Conservation (phyloP, 1,284 basidiomycete species). For the Agaricales sp. region DNA sequence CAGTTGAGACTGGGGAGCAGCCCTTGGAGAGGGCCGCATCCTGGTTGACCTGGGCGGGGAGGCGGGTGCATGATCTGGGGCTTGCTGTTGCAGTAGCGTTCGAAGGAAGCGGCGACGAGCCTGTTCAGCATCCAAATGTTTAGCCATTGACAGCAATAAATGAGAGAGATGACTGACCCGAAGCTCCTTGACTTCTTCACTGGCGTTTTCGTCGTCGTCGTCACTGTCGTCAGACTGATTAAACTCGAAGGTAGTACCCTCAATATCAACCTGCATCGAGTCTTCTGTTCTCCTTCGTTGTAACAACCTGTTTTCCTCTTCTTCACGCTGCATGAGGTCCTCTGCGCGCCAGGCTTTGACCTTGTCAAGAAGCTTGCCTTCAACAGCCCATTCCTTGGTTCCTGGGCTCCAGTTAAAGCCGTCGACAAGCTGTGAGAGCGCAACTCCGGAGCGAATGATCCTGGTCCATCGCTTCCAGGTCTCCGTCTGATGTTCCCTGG, state of each 20-base stretch:
- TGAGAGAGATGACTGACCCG: conserved; percentile 39
- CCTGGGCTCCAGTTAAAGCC: conserved; percentile 66
- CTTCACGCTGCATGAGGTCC: conserved; percentile 50
- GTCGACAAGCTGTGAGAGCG: conserved; percentile 60
- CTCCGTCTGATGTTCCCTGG: conserved; percentile 11
- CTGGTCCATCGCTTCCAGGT: conserved; percentile 59
- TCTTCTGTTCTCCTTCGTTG: conserved; percentile 56
- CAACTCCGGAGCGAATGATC: conserved; percentile 61
- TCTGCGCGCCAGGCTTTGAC: conserved; percentile 63
- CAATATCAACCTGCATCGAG: conserved; percentile 60
- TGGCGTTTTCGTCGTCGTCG: conserved; percentile 55
- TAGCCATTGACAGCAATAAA: conserved; percentile 7
- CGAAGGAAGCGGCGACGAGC: conserved; percentile 59
- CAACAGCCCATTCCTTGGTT: conserved; percentile 54
- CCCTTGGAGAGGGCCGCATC: conserved; percentile 19
- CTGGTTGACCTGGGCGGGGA: conserved; percentile 26
- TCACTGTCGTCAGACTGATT: conserved; percentile 35
- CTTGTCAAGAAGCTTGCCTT: conserved; percentile 61
- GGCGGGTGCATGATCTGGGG: conserved; percentile 21
- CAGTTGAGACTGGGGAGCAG: conserved; percentile 40
- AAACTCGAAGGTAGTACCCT: conserved; percentile 21
- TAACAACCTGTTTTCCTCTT: conserved; percentile 53
- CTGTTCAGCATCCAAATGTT: conserved; percentile 23
- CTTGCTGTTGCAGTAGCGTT: conserved; percentile 41
- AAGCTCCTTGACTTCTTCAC: conserved; percentile 64